Base-by-base conservation (phyloP, 192 early-diverging fungal genomes). In the Mortierella antarctica region DNA sequence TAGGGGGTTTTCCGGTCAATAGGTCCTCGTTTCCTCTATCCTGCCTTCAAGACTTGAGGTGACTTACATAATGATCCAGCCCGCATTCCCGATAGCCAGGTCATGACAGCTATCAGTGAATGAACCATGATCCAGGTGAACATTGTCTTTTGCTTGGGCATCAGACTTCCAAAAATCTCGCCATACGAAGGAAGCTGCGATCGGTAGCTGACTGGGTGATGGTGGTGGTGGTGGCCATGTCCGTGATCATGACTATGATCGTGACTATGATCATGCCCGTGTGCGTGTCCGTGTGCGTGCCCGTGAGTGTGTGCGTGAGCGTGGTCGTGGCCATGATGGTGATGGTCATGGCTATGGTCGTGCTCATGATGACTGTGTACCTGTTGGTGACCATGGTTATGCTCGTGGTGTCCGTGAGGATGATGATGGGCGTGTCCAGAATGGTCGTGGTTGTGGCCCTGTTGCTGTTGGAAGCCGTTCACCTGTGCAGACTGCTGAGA, bases 111-210 rank as follows among this genome's bases (percentile, higher is more conserved):
- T 23, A 87, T 75, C 11, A 56, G 44, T 6, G 79, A 65, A 49
- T 90, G 87, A 9, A 85, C 52, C 39, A 83, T 10, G 46, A 84
- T 82, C 84, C 87, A 88, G 0, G 86, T 87, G 50, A 90, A 88
- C 60, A 87, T 66, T 6, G 89, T 86, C 64, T 90, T 90, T 73
- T 90, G 86, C 14, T 64, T 72, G 2, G 87, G 82, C 60, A 75
- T 68, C 6, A 88, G 59, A 2, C 48, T 51, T 15, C 78, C 68
- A 65, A 88, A 85, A 7, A 84, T 71, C 51, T 83, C 61, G 18
- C 67, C 67, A 60, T 79, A 73, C 4, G 85, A 82, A 18, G 87
- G 87, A 5, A 88, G 53, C 18, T 86, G 85, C 17, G 72, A 80
- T 14, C 70, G 70, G 20, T 57, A 80, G 44, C 70, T 80, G 42